These are phyloP conservation scores for Rhynchosporium agropyri DNA, from an alignment of 2,329 filamentous ascomycete species.

Conservation along the genomic window DNA sequence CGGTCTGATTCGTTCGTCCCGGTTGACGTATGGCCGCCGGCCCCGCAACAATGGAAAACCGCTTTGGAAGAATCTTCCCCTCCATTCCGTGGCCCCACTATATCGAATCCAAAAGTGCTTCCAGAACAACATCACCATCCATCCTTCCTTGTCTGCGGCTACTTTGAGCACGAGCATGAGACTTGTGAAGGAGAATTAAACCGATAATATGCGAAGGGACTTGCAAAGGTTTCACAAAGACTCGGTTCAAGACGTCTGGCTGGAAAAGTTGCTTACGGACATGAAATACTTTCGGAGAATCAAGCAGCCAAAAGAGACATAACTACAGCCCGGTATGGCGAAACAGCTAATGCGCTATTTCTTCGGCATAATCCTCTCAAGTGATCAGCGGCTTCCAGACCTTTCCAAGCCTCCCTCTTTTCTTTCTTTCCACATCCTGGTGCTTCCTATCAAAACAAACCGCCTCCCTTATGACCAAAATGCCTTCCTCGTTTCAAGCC, in stretches of 20 bases:
- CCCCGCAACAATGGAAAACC: background rate
- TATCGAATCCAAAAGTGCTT: constrained; percentile 4
- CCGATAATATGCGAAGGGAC: background rate
- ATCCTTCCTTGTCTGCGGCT: background rate
- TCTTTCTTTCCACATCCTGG: background rate
- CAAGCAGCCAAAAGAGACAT: too few relatives aligned
- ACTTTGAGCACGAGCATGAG: too few relatives aligned
- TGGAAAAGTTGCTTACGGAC: too few relatives aligned
- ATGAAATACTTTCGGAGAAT: too few relatives aligned
- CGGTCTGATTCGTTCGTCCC: constrained; percentile 10
- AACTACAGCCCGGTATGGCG: too few relatives aligned
- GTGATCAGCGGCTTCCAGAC: constrained; percentile 13
- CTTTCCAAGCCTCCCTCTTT: background rate
- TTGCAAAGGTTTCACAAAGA: too few relatives aligned
- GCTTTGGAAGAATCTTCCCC: background rate
- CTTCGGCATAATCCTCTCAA: constrained; percentile 12
- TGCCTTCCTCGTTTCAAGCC: background rate
- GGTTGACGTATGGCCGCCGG: background rate
- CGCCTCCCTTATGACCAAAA: background rate
- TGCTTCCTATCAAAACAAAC: background rate
- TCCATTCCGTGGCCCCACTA: constrained; percentile 9
- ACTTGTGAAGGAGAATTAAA: background rate
- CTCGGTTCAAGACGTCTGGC: background rate
- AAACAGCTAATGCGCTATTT: constrained; percentile 2
- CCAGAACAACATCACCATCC: background rate